phyloP scores from a whole-genome alignment of 2,329 filamentous ascomycete species.

The Sordariomycetes sp. region DNA sequence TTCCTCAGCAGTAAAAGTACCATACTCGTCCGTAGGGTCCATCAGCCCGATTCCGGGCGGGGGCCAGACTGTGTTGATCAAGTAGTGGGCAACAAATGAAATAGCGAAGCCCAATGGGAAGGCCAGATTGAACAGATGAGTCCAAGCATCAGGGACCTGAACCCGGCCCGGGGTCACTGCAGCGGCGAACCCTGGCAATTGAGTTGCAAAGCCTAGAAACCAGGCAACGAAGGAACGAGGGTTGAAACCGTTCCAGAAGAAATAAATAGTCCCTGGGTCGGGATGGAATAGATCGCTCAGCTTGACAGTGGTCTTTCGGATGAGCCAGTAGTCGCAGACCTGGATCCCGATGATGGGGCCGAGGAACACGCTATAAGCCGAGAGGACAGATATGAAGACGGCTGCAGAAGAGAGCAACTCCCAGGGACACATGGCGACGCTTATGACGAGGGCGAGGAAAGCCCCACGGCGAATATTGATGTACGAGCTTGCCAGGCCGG shows the following conservation, averaged over 20 bases:
- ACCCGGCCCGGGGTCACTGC: too few species aligned
- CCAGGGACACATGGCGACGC: conserved; percentile 14
- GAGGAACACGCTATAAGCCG: conserved; percentile 14
- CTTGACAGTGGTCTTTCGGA: conserved; percentile 21
- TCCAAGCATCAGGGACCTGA: too few species aligned
- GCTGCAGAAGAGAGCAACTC: conserved; percentile 14
- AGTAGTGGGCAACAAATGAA: too few species aligned
- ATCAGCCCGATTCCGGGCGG: too few species aligned
- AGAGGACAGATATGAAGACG: conserved; percentile 12
- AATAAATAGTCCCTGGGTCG: conserved; percentile 10
- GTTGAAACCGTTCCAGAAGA: conserved; percentile 13
- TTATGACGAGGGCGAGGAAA: conserved; percentile 16
- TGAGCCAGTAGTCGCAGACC: conserved; percentile 17
- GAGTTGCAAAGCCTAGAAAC: too few species aligned
- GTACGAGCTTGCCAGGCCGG: conserved; percentile 38
- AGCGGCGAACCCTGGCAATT: too few species aligned
- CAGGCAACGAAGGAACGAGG: conserved; percentile 10
- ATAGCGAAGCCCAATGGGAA: too few species aligned
- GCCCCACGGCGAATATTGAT: conserved; percentile 49
- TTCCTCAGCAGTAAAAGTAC: too few species aligned
- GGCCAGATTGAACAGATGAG: too few species aligned
- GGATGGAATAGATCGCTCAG: conserved; percentile 23
- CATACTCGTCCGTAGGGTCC: too few species aligned
- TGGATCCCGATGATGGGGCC: conserved; percentile 14
- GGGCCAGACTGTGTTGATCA: too few species aligned